A percentile compares a stretch with the other conserved stretches of the same genome.
phyloP scores from a whole-genome alignment of 352 stramenopile species.

The Globisporangium canariense region DNA sequence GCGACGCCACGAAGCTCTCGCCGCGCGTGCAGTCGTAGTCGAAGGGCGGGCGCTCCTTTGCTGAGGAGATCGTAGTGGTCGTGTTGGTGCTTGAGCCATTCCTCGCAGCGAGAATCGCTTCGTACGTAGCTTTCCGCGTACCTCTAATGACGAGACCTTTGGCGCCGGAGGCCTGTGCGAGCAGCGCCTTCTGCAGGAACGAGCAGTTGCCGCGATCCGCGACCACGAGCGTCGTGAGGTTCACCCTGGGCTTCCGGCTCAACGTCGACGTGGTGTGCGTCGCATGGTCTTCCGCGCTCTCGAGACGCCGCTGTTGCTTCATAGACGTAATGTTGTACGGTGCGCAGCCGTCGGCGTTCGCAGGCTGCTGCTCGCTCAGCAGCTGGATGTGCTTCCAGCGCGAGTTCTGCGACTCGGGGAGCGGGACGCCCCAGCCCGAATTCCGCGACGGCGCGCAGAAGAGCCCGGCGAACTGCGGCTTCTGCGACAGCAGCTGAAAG shows the following conservation, averaged over 20 bases:
- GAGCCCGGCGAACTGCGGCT: slow-evolving; percentile 40
- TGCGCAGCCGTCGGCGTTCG: slow-evolving; percentile 40
- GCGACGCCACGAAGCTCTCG: slow-evolving; percentile 44
- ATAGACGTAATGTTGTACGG: slow-evolving; percentile 25
- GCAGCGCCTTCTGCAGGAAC: slow-evolving; percentile 58
- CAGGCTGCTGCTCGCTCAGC: slow-evolving; percentile 18
- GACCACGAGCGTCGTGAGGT: slow-evolving; percentile 40
- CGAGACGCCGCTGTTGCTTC: slow-evolving; percentile 4
- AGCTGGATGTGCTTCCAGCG: slow-evolving; percentile 51
- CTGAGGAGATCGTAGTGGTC: slow-evolving; percentile 10
- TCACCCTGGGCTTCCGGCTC: not conserved
- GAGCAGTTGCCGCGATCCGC: slow-evolving; percentile 75
- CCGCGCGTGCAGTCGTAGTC: slow-evolving; percentile 67
- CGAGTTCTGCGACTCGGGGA: slow-evolving; percentile 45
- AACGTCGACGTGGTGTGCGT: not conserved
- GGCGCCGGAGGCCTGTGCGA: slow-evolving; percentile 51
- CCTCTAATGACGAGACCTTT: slow-evolving; percentile 52
- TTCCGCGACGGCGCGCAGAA: slow-evolving; percentile 48
- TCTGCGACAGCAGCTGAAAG: slow-evolving; percentile 32
- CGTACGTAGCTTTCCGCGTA: slow-evolving; percentile 59
- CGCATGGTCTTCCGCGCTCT: slow-evolving; percentile 7
- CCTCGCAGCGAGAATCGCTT: slow-evolving; percentile 27
- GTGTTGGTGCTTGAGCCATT: slow-evolving; percentile 39
- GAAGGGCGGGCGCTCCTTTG: slow-evolving; percentile 38
- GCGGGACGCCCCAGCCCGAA: slow-evolving; percentile 52